phyloP scores from a whole-genome alignment of 352 stramenopile species.

The Thalassiosira mediterranea region DNA sequence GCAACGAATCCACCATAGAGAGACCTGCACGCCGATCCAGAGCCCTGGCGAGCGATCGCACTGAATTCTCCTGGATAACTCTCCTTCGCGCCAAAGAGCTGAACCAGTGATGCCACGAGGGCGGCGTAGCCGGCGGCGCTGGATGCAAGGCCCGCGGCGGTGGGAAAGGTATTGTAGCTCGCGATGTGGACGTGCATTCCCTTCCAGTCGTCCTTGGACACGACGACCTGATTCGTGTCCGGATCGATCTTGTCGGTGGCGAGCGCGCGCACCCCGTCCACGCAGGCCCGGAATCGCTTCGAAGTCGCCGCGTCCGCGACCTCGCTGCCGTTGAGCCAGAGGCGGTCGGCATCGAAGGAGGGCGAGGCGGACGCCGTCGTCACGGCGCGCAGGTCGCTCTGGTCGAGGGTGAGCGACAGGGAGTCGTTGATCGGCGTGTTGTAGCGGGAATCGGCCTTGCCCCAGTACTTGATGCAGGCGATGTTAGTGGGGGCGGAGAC shows the following conservation, averaged over 20 bases:
- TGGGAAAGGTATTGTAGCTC: constrained; percentile 98
- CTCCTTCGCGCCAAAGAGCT: constrained; percentile 89
- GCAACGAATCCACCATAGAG: constrained; percentile 96
- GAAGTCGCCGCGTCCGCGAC: constrained; percentile 69
- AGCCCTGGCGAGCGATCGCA: constrained; percentile 93
- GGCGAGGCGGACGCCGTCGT: constrained; percentile 89
- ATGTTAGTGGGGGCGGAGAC: constrained; percentile 97
- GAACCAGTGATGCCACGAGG: constrained; percentile 87
- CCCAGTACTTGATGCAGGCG: constrained; percentile 98
- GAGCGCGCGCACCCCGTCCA: constrained; percentile 79
- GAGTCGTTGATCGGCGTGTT: constrained; percentile 98
- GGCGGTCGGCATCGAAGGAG: constrained; percentile 86
- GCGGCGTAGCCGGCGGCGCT: constrained; percentile 94
- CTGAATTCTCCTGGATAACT: constrained; percentile 90
- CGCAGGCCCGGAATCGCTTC: constrained; percentile 87
- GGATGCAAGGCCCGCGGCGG: constrained; percentile 95
- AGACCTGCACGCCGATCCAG: constrained; percentile 93
- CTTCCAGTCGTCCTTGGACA: constrained; percentile 79
- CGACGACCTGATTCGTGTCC: constrained; percentile 53
- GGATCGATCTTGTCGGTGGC: constrained; percentile 71
- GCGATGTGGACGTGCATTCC: constrained; percentile 90
- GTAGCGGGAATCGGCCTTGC: constrained; percentile 89
- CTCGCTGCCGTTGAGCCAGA: constrained; percentile 97
- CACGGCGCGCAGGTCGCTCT: constrained; percentile 92
- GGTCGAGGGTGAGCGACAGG: constrained; percentile 95